phyloP scores from a whole-genome alignment of 352 stramenopile genomes.

The Globisporangium lucens region DNA sequence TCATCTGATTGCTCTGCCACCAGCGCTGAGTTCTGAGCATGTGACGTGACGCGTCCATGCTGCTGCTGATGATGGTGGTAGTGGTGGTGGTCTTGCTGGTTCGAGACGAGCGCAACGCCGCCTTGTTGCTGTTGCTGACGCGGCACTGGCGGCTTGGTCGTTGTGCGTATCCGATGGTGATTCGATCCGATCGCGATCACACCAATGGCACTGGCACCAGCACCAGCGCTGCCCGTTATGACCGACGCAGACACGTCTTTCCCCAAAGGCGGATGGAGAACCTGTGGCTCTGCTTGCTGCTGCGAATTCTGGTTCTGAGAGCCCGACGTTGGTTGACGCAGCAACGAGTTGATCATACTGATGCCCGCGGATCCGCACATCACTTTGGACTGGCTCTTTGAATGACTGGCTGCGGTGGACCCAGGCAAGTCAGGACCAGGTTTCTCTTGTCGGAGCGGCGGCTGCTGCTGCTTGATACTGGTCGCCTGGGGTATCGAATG shows the following conservation, averaged over 20 bases:
- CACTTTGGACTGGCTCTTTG: constrained; percentile 9
- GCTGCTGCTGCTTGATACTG: constrained; percentile 7
- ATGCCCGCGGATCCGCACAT: constrained; percentile 34
- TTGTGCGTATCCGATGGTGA: constrained; percentile 40
- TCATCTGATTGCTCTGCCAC: background rate
- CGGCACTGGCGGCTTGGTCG: constrained; percentile 57
- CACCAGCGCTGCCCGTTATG: background rate
- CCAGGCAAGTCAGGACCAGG: background rate
- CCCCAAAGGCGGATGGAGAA: background rate
- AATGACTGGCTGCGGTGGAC: background rate
- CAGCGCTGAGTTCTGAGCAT: background rate
- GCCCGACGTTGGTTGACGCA: constrained; percentile 24
- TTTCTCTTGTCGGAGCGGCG: background rate
- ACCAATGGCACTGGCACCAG: background rate
- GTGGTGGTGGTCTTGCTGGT: constrained; percentile 9
- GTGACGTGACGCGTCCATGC: background rate
- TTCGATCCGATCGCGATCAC: constrained; percentile 46
- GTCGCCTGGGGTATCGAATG: background rate
- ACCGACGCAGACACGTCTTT: background rate
- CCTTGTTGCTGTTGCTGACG: constrained; percentile 30
- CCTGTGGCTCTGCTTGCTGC: background rate
- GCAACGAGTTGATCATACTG: constrained; percentile 44
- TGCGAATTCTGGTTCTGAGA: constrained; percentile 17
- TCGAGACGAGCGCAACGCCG: constrained; percentile 5
- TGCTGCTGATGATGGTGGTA: background rate